phyloP scores from a whole-genome alignment of 345 rosid genomes.

The Lumnitzera racemosa region DNA sequence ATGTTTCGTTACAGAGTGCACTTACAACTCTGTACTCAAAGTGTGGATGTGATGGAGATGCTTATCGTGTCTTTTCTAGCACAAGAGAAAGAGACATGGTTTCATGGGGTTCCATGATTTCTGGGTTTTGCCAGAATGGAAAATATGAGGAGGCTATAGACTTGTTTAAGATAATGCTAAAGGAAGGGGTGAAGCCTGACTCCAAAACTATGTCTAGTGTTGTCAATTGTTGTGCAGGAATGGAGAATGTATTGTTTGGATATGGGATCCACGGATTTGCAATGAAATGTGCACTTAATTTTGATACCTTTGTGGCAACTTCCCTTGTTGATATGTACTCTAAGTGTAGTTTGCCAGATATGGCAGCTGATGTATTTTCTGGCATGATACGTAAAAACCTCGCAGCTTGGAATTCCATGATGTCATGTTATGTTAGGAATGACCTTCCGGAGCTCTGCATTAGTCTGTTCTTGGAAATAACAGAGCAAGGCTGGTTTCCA shows the following conservation, averaged over 20 bases:
- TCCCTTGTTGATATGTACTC: conserved; percentile 77
- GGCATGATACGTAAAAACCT: conserved; percentile 43
- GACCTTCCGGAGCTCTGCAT: conserved; percentile 53
- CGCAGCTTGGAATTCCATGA: conserved; percentile 72
- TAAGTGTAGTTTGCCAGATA: conserved; percentile 48
- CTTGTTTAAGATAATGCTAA: conserved; percentile 39
- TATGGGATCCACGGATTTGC: conserved; percentile 44
- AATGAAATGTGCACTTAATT: conserved; percentile 40
- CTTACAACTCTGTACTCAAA: conserved; percentile 50
- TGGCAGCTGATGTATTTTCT: conserved; percentile 45
- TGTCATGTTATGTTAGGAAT: conserved; percentile 61
- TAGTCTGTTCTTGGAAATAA: conserved; percentile 32
- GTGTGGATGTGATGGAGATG: conserved; percentile 38
- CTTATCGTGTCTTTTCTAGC: conserved; percentile 32
- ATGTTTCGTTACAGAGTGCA: conserved; percentile 39
- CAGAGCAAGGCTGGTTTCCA: conserved; percentile 33
- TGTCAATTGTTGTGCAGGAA: conserved; percentile 43
- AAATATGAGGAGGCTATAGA: conserved; percentile 45
- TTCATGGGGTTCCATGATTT: conserved; percentile 69
- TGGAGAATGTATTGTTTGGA: conserved; percentile 41
- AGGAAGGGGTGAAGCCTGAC: conserved; percentile 44
- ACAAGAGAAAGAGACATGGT: conserved; percentile 54
- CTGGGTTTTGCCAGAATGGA: conserved; percentile 56
- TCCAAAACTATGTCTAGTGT: conserved; percentile 53
- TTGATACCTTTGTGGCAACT: conserved; percentile 54